phyloP scores from a whole-genome alignment of 192 early-diverging fungal genomes.

The Backusella circina region DNA sequence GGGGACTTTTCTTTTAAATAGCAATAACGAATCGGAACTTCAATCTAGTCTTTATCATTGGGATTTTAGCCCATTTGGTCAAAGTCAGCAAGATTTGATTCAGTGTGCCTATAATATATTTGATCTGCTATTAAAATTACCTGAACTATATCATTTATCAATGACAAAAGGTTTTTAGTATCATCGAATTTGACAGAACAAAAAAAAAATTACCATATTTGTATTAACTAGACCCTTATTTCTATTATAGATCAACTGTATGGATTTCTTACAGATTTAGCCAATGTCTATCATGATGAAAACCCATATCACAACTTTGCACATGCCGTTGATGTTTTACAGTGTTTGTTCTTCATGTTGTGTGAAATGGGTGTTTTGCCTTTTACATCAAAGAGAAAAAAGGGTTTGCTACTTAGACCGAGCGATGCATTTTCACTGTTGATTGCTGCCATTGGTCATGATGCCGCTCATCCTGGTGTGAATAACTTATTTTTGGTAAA shows the following conservation, averaged over 20 bases:
- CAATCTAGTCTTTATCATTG: slow-evolving; percentile 46
- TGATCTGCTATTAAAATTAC: slow-evolving; percentile 57
- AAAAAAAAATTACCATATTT: background rate
- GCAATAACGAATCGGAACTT: background rate
- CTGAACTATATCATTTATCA: slow-evolving; percentile 50
- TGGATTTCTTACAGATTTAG: slow-evolving; percentile 47
- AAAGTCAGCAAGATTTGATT: slow-evolving; percentile 60
- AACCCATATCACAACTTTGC: slow-evolving; percentile 95
- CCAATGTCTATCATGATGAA: slow-evolving; percentile 51
- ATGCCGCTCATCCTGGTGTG: slow-evolving; percentile 88
- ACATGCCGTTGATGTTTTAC: slow-evolving; percentile 92
- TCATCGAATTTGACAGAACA: background rate
- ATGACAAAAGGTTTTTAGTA: slow-evolving; percentile 47
- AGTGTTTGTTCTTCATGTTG: slow-evolving; percentile 82
- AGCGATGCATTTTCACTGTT: slow-evolving; percentile 68
- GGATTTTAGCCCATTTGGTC: slow-evolving; percentile 68
- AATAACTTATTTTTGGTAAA: slow-evolving; percentile 87
- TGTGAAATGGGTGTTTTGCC: slow-evolving; percentile 58
- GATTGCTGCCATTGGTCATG: slow-evolving; percentile 74
- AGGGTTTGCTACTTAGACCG: slow-evolving; percentile 37
- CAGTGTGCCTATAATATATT: slow-evolving; percentile 67
- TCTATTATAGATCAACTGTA: slow-evolving; percentile 42
- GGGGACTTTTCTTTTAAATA: background rate
- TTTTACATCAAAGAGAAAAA: slow-evolving; percentile 18
- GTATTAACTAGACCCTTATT: background rate